These are phyloP conservation scores for Arctostaphylos glauca DNA, from an alignment of 148 eudicot species.

Conservation along the genomic window DNA sequence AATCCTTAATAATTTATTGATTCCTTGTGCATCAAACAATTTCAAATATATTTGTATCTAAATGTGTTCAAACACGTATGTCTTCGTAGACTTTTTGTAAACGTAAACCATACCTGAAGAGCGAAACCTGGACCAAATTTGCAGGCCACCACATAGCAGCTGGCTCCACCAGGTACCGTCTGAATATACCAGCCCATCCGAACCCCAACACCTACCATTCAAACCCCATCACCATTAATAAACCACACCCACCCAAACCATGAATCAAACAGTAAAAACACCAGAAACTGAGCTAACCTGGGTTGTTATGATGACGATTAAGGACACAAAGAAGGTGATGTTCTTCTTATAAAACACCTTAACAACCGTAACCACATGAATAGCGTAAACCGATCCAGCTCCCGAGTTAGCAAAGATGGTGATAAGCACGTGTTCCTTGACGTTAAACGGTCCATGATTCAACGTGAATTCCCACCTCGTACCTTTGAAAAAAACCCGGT, in stretches of 20 bases:
- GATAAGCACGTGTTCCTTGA: slow-evolving; percentile 89
- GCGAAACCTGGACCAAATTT: slow-evolving; percentile 91
- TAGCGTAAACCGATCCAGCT: slow-evolving; percentile 86
- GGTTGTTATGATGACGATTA: slow-evolving; percentile 76
- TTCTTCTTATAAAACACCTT: slow-evolving; percentile 79
- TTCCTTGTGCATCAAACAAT: too few species aligned
- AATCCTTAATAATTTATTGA: too few species aligned
- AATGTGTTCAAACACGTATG: too few species aligned
- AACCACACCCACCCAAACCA: not conserved
- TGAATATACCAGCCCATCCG: slow-evolving; percentile 96
- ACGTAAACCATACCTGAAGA: slow-evolving; percentile 57
- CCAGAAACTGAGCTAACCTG: slow-evolving; percentile 46
- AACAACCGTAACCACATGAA: slow-evolving; percentile 82
- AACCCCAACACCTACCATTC: slow-evolving; percentile 87
- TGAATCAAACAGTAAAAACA: too few species aligned
- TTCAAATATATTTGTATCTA: too few species aligned
- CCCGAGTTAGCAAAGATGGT: slow-evolving; percentile 96
- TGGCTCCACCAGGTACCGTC: slow-evolving; percentile 87
- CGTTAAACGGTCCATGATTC: slow-evolving; percentile 92
- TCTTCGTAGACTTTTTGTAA: too few species aligned
- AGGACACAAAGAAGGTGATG: slow-evolving; percentile 77
- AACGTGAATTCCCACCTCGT: slow-evolving; percentile 66
- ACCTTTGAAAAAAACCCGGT: slow-evolving; percentile 51
- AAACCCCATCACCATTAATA: slow-evolving; percentile 14
- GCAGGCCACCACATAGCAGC: slow-evolving; percentile 99